Conservation (phyloP, 108 stramenopile species). For the Fistulifera pelliculosa region DNA sequence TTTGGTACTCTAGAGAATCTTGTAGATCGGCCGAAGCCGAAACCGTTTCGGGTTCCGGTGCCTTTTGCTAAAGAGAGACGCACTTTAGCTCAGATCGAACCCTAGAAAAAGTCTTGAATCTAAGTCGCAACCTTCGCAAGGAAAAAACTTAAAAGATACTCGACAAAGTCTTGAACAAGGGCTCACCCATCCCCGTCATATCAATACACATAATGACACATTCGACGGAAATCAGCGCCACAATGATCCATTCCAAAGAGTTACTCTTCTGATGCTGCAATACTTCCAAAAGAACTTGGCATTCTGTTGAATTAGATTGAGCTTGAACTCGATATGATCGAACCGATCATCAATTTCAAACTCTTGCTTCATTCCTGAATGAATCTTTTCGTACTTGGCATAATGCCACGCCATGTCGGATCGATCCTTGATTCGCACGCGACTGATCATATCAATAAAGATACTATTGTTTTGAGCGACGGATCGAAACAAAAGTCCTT, state of each 20-base stretch:
- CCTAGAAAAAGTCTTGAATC: no score
- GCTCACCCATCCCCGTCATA: constrained; percentile 77
- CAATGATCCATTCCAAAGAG: constrained; percentile 88
- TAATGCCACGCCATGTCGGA: constrained; percentile 87
- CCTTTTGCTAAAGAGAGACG: no score
- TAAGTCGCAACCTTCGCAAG: no score
- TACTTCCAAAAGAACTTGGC: constrained; percentile 92
- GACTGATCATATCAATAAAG: constrained; percentile 84
- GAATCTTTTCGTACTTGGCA: constrained; percentile 76
- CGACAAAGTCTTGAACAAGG: constrained; percentile 14
- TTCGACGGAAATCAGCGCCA: constrained; percentile 81
- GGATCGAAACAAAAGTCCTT: constrained; percentile 63
- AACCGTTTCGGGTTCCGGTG: no score
- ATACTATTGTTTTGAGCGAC: constrained; percentile 86
- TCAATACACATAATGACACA: constrained; percentile 80
- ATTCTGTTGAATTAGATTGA: constrained; percentile 85
- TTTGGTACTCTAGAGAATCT: no score
- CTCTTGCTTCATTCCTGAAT: constrained; percentile 49
- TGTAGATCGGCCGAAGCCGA: no score
- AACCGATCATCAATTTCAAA: constrained; percentile 67
- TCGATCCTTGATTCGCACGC: constrained; percentile 85
- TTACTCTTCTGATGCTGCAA: constrained; percentile 80
- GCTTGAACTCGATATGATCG: constrained; percentile 85
- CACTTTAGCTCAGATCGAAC: no score
- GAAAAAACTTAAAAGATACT: neutral